Conservation (phyloP, 768 basidiomycete species). For the Mycena vulgaris region DNA sequence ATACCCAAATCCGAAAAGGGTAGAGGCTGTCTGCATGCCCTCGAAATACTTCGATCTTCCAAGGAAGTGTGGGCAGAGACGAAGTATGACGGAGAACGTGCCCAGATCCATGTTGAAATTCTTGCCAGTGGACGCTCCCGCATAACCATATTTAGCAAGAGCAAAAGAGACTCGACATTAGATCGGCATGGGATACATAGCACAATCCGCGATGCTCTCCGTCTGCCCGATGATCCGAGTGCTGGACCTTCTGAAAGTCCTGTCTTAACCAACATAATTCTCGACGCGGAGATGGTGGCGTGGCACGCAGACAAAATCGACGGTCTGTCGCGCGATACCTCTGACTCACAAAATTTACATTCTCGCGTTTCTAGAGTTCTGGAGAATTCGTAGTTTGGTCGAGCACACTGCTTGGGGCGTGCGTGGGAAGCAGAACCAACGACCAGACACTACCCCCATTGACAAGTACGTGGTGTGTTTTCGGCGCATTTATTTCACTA, state of each 20-base stretch:
- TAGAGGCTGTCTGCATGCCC: conserved; percentile 68
- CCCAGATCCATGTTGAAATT: conserved; percentile 89
- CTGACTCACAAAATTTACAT: background rate
- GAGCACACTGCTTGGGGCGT: conserved; percentile 67
- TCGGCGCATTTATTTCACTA: conserved; percentile 36
- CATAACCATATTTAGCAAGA: conserved; percentile 92
- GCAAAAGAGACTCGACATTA: conserved; percentile 83
- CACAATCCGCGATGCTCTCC: conserved; percentile 74
- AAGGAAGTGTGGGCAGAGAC: conserved; percentile 86
- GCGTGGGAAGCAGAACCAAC: conserved; percentile 51
- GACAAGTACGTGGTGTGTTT: conserved; percentile 13
- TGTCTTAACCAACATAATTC: conserved; percentile 60
- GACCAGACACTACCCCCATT: conserved; percentile 9
- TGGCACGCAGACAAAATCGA: conserved; percentile 81
- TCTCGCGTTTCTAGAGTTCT: conserved; percentile 73
- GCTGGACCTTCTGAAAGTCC: conserved; percentile 19
- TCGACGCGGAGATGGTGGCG: conserved; percentile 94
- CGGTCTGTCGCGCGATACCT: conserved; percentile 61
- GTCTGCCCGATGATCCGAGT: conserved; percentile 47
- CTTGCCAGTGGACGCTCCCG: conserved; percentile 50
- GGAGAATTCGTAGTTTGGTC: conserved; percentile 77
- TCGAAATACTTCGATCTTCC: conserved; percentile 59
- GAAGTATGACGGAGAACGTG: conserved; percentile 96
- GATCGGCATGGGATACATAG: conserved; percentile 79
- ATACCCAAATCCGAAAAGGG: conserved; percentile 91